phyloP scores from a whole-genome alignment of 2,329 filamentous ascomycete species.

The Aureobasidium pullulans region DNA sequence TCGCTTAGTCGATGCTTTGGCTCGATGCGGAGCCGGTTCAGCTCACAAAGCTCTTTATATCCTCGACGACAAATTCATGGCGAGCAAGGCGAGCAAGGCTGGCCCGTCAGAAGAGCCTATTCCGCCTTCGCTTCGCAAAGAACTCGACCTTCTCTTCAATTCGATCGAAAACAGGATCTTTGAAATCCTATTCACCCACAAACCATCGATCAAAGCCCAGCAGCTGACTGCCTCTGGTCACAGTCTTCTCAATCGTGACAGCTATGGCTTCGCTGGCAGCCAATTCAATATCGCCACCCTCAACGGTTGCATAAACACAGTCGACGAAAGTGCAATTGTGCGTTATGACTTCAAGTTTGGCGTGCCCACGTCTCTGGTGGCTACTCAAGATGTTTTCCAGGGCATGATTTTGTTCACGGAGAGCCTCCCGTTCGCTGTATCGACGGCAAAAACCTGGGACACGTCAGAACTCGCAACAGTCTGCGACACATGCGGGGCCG shows the following conservation, averaged over 20 bases:
- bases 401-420: not conserved
- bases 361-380: not conserved
- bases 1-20: slow-evolving; percentile 20
- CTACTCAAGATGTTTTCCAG: not conserved
- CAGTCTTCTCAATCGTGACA: not conserved
- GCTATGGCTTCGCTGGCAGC: not conserved
- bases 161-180: not conserved
- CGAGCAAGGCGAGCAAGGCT: not conserved
- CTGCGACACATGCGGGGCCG: not conserved
- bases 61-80: not conserved
- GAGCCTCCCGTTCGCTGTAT: not conserved
- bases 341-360: not conserved
- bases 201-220: not conserved
- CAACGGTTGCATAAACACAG: not conserved
- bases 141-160: not conserved
- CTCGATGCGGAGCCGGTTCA: slow-evolving; percentile 22
- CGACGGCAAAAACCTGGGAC: not conserved
- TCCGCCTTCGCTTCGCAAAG: not conserved
- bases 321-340: not conserved
- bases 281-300: not conserved
- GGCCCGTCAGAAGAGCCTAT: not conserved
- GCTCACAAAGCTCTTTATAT: slow-evolving; percentile 18
- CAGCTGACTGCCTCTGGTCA: not conserved
- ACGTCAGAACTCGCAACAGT: not conserved
- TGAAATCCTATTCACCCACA: not conserved